Evolutionary conservation across 2,329 filamentous ascomycete genomes (phyloP).

Genomic region (Fusarium luffae): DNA sequence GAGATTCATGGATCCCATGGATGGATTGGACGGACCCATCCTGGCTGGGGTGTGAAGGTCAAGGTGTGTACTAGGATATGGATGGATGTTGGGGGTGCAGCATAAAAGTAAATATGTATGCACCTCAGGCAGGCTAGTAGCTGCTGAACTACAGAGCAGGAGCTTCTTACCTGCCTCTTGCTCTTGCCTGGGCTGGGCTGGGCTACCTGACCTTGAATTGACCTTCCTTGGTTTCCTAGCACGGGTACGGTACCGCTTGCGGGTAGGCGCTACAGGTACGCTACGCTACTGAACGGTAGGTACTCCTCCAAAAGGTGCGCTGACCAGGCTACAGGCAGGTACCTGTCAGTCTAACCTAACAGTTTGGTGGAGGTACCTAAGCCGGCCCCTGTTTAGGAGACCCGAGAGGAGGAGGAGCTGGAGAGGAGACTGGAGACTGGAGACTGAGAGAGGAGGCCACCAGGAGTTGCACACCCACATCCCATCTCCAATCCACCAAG

Average conservation of each 20-base stretch:
- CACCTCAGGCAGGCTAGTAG: conserved; percentile 1
- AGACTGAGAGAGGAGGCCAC: conserved; percentile 26
- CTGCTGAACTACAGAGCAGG: not conserved
- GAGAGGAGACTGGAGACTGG: not conserved
- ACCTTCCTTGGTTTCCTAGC: conserved; percentile 27
- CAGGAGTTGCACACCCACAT: conserved; percentile 35
- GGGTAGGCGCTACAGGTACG: conserved; percentile 15
- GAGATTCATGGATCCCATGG: conserved; percentile 22
- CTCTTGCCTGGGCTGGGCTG: not conserved
- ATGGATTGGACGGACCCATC: conserved; percentile 23
- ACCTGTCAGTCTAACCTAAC: conserved; percentile 21
- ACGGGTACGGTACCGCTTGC: conserved; percentile 38
- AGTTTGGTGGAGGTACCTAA: conserved; percentile 32
- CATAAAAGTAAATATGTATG: not conserved
- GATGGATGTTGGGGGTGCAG: conserved; percentile 26
- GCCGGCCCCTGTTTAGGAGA: conserved; percentile 36
- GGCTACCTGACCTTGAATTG: conserved; percentile 4
- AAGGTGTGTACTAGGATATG: conserved; percentile 19
- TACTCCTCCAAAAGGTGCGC: not conserved
- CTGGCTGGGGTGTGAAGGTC: conserved; percentile 7
- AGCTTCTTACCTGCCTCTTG: not conserved
- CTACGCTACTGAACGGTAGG: not conserved
- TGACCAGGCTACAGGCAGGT: conserved; percentile 20
- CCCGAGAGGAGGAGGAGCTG: conserved; percentile 1
- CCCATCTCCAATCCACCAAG: conserved; percentile 22